phyloP scores from a whole-genome alignment of 371 early-diverging fungal species.

The Phascolomyces articulosus region DNA sequence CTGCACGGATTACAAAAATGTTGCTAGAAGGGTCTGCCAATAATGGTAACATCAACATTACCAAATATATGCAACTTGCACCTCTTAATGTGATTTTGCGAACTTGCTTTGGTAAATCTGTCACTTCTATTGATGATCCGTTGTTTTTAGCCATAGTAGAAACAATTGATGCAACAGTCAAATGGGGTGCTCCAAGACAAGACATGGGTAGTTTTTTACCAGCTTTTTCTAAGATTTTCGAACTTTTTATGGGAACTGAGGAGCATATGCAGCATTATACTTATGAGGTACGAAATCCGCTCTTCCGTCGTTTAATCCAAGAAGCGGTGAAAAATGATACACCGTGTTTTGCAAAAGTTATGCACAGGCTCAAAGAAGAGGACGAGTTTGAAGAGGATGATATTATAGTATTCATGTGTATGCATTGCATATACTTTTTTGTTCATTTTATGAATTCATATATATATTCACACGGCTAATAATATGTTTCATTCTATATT shows the following conservation, averaged over 20 bases:
- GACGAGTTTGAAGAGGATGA: slow-evolving; percentile 18
- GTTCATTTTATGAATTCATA: background rate
- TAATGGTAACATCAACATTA: slow-evolving; percentile 5
- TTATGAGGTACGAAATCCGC: slow-evolving; percentile 1
- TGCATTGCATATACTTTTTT: background rate
- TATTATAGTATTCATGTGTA: slow-evolving; percentile 20
- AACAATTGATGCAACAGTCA: background rate
- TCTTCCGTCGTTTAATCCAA: background rate
- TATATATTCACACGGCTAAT: no score
- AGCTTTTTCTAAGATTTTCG: background rate
- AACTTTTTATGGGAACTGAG: background rate
- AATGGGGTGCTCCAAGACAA: background rate
- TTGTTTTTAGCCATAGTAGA: slow-evolving; percentile 3
- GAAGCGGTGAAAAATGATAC: slow-evolving; percentile 2
- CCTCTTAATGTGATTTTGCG: slow-evolving; percentile 12
- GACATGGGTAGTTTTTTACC: slow-evolving; percentile 20
- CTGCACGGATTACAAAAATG: background rate
- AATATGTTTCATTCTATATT: background rate
- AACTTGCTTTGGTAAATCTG: slow-evolving; percentile 12
- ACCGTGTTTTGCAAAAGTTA: slow-evolving; percentile 7
- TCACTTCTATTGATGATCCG: slow-evolving; percentile 6
- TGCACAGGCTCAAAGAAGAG: slow-evolving; percentile 13
- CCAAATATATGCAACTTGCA: slow-evolving; percentile 3
- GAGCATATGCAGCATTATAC: background rate
- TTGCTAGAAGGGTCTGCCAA: background rate